Base-by-base conservation (phyloP, 805 yeast genomes). In the Saturnispora besseyi region DNA sequence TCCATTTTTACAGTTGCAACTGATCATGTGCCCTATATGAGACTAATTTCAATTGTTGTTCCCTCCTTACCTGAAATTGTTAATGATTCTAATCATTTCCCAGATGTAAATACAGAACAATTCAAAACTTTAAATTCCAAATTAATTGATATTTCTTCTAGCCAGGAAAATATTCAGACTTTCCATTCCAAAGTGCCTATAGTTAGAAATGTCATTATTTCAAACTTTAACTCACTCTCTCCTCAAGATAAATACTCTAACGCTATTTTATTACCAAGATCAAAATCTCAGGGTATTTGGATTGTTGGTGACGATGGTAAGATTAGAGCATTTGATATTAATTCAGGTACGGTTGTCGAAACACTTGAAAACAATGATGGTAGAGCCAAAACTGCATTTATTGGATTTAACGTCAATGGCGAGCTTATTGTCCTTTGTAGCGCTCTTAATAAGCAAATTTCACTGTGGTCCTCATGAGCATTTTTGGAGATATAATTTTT, bases 1-100 rank as follows among this genome's bases (percentile, higher is more conserved):
- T 36, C 70, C 0, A 54, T 71, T 24, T 59, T 84, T 13, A 79
- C 82, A 0, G 74, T 85, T 7, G 87, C 81, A 0, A 87, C 96
- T 0, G 81, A 89, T 1, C 91, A 87, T 58, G 74, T 77, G 12
- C 96, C 96, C 4, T 84, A 72, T 58, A 78, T 85, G 86, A 64
- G 95, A 55, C 55, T 85, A 11, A 73, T 87, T 1, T 62, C 85
- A 0, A 71, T 81, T 0, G 61, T 68, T 30, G 53, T 81, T n/a
- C 77, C 80, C 1, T 26, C 54, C 2, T 22, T 64, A 11, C 31
- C 41, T 0, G 64, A 62, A 24, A 50, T 62, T 11, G 26, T 59
- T 12, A 21, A 49, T 6, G 31, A 44, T 18, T 45, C 33, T 4
- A 41, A 6, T 8, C 40, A 41, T 26, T 46, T 30, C 21, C 32